phyloP scores from a whole-genome alignment of 768 basidiomycete species.

The Suillus hirtellus region DNA sequence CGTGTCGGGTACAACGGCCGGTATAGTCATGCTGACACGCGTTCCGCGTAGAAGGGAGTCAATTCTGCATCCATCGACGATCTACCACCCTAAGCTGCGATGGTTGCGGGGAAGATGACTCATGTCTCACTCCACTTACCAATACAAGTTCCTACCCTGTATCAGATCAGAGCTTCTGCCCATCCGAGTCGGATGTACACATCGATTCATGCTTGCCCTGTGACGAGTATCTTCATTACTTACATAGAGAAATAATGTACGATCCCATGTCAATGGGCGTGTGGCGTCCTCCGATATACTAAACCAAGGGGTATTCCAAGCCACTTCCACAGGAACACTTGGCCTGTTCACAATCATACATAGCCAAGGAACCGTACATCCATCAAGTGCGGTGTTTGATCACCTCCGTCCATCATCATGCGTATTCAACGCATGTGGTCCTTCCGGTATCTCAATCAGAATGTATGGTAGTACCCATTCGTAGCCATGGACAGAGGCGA shows the following conservation, averaged over 20 bases:
- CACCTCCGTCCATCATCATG: not conserved
- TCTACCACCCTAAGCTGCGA: not conserved
- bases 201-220: not conserved
- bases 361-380: not conserved
- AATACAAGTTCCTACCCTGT: not conserved
- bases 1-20: not conserved
- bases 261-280: not conserved
- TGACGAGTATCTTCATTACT: no score
- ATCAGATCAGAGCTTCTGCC: not conserved
- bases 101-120: constrained; percentile 1
- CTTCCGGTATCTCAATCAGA: not conserved
- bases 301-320: not conserved
- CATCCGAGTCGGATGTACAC: not conserved
- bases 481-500: not conserved
- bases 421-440: not conserved
- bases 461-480: not conserved
- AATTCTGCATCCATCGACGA: not conserved
- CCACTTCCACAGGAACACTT: not conserved
- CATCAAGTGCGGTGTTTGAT: not conserved
- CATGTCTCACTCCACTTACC: not conserved
- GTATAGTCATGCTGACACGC: not conserved
- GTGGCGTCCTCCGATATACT: constrained; percentile 4
- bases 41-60: not conserved
- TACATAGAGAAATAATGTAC: no score
- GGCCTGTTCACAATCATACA: not conserved